Evolutionary conservation across 441 rosid species (phyloP), one percentile per base, ranked within the genome.

Genomic region (Syzygium malaccense): DNA sequence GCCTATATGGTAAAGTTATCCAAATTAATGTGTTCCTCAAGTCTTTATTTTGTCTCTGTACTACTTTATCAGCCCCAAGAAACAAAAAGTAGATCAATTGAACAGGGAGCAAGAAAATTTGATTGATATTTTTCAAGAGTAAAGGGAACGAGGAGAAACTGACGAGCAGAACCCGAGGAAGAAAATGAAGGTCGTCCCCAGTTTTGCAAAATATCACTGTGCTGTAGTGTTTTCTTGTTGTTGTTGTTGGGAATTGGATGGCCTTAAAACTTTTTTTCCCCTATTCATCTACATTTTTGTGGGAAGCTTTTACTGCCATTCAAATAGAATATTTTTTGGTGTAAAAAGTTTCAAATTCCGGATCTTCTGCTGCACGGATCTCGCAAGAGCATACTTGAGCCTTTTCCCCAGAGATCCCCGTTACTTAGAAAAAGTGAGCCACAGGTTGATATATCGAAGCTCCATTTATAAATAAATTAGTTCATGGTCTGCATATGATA

Each of bases 51-150:
- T 85, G 25, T 48, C 79, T 32, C 13, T 85, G 20, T 83, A 20
- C 32, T 88, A 75, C 83, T 55, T 48, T 28, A 86, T 68, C 91
- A 97, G 99, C 91, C 96, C 55, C 86, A 92, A 87, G 92, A 83
- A 88, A 51, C 56, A 89, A 12, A 94, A 94, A 88, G 86, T 95
- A 41, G 98, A 93, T 54, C 95, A 93, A 85, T 55, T 92, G 93
- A 91, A 92, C 89, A 92, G 90, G 88, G 99, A 96, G 88, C 99
- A 95, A 89, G 96, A 93, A 83, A 93, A 94, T 89, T 92, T 98
- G 37, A 92, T 97, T 78, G 91, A 92, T 25, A 92, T 97, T 45
- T 94, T 97, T 91, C 87, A 96, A 2, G 98, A 97, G 94, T 98
- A 97, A 87, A 94, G 97, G 90, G 94, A 93, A 64, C 92, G 94